Evolutionary conservation across 805 yeast genomes (phyloP), one percentile per base, ranked within the genome.

Genomic region (Metschnikowia lochheadii): DNA sequence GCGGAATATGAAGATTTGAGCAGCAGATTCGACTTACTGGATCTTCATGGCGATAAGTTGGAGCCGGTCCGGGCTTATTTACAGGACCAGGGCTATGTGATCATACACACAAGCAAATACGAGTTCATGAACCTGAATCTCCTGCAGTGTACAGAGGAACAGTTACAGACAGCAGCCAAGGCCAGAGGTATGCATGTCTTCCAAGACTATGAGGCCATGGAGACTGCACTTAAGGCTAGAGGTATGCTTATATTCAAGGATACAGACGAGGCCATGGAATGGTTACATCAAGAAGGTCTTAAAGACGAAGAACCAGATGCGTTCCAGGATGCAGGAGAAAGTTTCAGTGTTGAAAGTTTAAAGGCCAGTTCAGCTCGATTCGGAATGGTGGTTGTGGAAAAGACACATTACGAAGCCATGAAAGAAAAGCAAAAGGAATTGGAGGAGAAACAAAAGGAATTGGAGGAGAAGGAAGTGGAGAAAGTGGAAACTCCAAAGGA

Each of bases 351-450:
- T 13, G 18, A 36, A 11, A 35, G 23, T 3, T 26, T 44, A 13
- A 18, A 23, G 10, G 33, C 23, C 5, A 14, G 5, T 2, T 35
- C 39, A 1, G 33, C 33, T 2, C 40, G 10, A 3, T 49, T 41
- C 20, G 55, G 50, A 8, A 47, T 43, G 45, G 46, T 48, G 2
- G 52, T 56, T 11, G 26, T 61, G 3, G 37, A 50, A 7, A 46
- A 40, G 31, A 49, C 15, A 18, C 55, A 52, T 14, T 48, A 52
- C 36, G 31, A 17, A 10, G 29, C 37, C 32, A 43, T 32, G 23
- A 8, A 31, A 29, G 10, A 11, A 38, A 29, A n/a, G 42, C 13
- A 23, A 7, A n/a, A 10, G 23, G 32, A 39, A n/a, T 3, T 11
- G 26, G 26, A 20, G 11, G 29, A 20, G 26, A 10, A n/a, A 18